Evolutionary conservation across 73 alveolate species (phyloP).

Genomic region (Urostyla sp.): DNA sequence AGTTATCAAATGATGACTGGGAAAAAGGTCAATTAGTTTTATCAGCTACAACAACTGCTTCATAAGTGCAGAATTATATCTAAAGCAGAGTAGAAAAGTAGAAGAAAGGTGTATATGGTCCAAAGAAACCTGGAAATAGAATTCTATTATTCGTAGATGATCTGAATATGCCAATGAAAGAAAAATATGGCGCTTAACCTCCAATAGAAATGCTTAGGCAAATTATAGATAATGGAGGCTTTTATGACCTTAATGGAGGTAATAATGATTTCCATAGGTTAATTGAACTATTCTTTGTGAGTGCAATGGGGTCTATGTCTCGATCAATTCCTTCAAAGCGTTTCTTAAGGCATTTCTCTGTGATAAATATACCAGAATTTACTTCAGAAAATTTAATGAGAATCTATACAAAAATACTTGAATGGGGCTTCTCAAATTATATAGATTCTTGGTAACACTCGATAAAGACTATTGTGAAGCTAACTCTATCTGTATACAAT

Average conservation of each 20-base stretch:
- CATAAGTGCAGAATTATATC: constrained; percentile 60
- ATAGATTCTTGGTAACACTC: constrained; percentile 77
- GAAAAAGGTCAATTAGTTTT: constrained; percentile 20
- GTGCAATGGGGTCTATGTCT: constrained; percentile 99
- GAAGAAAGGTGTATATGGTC: constrained; percentile 92
- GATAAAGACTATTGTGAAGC: constrained; percentile 72
- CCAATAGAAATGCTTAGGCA: constrained; percentile 96
- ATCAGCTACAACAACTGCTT: constrained; percentile 55
- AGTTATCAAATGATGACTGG: constrained; percentile 63
- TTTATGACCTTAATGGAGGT: constrained; percentile 93
- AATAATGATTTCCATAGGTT: constrained; percentile 84
- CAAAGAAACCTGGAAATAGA: constrained; percentile 89
- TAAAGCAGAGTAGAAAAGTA: constrained; percentile 76
- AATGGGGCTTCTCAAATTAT: constrained; percentile 84
- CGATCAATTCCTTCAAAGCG: constrained; percentile 87
- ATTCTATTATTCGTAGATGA: constrained; percentile 95
- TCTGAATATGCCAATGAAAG: constrained; percentile 98
- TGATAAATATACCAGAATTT: constrained; percentile 82
- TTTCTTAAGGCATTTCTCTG: constrained; percentile 87
- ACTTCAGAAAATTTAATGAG: constrained; percentile 83
- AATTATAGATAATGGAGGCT: constrained; percentile 93
- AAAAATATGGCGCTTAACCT: constrained; percentile 97
- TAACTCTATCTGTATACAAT: constrained; percentile 84
- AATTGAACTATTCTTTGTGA: constrained; percentile 84
- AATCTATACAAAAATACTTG: constrained; percentile 84